phyloP scores from a whole-genome alignment of 495 filamentous ascomycete genomes.

The Penicillium daleae region DNA sequence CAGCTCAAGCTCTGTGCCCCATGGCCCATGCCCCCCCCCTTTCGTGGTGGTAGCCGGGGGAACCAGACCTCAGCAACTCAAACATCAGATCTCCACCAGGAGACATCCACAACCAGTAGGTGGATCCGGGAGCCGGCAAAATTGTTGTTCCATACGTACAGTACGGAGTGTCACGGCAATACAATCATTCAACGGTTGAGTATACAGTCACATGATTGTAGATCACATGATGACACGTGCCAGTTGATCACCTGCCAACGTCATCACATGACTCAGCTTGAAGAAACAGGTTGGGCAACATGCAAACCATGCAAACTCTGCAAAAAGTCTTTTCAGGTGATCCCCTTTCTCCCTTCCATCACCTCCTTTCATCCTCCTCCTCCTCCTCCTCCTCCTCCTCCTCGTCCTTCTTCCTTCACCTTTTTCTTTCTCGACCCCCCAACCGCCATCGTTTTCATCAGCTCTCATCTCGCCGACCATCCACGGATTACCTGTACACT shows the following conservation, averaged over 20 bases:
- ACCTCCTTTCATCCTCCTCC: not conserved
- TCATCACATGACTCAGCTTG: not conserved
- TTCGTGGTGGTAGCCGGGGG: constrained; percentile 13
- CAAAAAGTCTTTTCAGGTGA: constrained; percentile 14
- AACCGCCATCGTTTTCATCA: constrained; percentile 23
- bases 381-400: no score
- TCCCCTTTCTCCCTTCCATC: constrained; percentile 24
- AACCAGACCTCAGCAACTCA: constrained; percentile 13
- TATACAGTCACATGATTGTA: not conserved
- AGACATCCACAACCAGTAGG: not conserved
- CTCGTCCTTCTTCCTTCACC: constrained; percentile 22
- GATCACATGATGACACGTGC: constrained; percentile 5
- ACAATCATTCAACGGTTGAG: not conserved
- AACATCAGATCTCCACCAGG: not conserved
- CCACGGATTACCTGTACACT: constrained; percentile 25
- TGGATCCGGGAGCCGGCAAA: not conserved
- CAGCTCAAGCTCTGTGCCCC: not conserved
- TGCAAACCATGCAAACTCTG: constrained; percentile 1
- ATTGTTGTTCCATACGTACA: not conserved
- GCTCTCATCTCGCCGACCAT: constrained; percentile 11
- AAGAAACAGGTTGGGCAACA: constrained; percentile 5
- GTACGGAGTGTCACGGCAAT: not conserved
- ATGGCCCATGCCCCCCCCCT: not conserved
- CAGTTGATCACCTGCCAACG: not conserved
- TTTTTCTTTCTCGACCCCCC: constrained; percentile 13